Evolutionary conservation across 257 asterid species (phyloP), one percentile per base, ranked within the genome.

Genomic region (Haberlea rhodopensis): DNA sequence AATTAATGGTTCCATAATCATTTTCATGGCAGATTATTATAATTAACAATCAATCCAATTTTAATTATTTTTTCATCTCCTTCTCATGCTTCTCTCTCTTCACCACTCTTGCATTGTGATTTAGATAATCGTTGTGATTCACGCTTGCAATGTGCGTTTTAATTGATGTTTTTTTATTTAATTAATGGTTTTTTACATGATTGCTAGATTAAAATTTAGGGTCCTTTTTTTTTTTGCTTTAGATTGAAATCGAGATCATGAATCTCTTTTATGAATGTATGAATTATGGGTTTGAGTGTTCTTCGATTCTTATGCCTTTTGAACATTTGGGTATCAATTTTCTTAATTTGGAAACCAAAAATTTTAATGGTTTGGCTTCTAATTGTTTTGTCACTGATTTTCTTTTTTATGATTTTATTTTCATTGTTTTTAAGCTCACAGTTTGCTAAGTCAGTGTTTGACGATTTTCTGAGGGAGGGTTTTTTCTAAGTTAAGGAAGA

Each of bases 61-160:
- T 8, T 65, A 67, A 55, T 13, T n/a, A 48, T 26, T 13, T 32
- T n/a, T n/a, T 48, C 73, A 27, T 71, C 45, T 29, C 70, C 16
- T 25, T 74, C 72, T 60, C 73, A 66, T 72, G 69, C 64, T 69
- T 67, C 67, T 69, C 76, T 77, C 78, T 73, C 82, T 54, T 62
- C 80, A 64, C 67, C 57, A 52, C 19, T 67, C 40, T 27, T 63
- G 63, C 76, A 66, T 70, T 16, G 37, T 13, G 27, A n/a, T 20
- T 34, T 8, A 2, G 6, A 6, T 24, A 40, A 46, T 62, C 1
- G n/a, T 10, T 34, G 34, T 7, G 6, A 48, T 56, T 37, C 43
- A 51, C 34, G 67, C 18, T 65, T 51, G 10, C 53, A 49, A 62
- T 62, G 53, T 43, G 46, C 56, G 22, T 52, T 20, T 60, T 3